Evolutionary conservation across 2,329 filamentous ascomycete genomes (phyloP).

Genomic region (Nigrospora sphaerica): DNA sequence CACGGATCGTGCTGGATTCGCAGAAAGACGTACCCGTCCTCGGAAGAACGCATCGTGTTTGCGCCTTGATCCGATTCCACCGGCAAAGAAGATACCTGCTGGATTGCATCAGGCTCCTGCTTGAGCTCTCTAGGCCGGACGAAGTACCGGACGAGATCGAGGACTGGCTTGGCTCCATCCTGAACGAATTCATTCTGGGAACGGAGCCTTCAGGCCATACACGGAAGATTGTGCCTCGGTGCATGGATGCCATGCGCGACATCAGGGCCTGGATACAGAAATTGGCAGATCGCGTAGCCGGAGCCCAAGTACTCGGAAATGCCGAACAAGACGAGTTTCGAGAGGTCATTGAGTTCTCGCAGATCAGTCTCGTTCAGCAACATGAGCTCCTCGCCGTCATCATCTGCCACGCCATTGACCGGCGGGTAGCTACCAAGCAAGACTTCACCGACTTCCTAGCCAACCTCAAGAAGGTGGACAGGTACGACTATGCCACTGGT

Average conservation of each 20-base stretch:
- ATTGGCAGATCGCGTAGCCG: slow-evolving; percentile 69
- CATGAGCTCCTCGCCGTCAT: slow-evolving; percentile 86
- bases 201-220: slow-evolving; percentile 34
- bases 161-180: slow-evolving; percentile 42
- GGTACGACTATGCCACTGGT: slow-evolving; percentile 52
- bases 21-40: slow-evolving; percentile 61
- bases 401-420: slow-evolving; percentile 70
- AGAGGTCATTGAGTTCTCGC: slow-evolving; percentile 75
- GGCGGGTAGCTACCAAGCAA: slow-evolving; percentile 58
- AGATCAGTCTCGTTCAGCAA: slow-evolving; percentile 74
- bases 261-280: slow-evolving; percentile 72
- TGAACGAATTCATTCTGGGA: slow-evolving; percentile 51
- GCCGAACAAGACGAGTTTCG: slow-evolving; percentile 49
- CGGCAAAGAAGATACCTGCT: slow-evolving; percentile 76
- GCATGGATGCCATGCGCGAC: slow-evolving; percentile 66
- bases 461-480: slow-evolving; percentile 62
- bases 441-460: slow-evolving; percentile 71
- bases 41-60: slow-evolving; percentile 67
- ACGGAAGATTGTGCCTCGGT: slow-evolving; percentile 64
- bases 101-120: slow-evolving; percentile 73
- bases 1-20: slow-evolving; percentile 67
- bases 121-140: slow-evolving; percentile 60
- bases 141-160: slow-evolving; percentile 47
- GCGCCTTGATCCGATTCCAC: slow-evolving; percentile 82
- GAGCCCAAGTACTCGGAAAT: slow-evolving; percentile 67